phyloP scores from a whole-genome alignment of 352 stramenopile species.

The Phytophthora crassamura region DNA sequence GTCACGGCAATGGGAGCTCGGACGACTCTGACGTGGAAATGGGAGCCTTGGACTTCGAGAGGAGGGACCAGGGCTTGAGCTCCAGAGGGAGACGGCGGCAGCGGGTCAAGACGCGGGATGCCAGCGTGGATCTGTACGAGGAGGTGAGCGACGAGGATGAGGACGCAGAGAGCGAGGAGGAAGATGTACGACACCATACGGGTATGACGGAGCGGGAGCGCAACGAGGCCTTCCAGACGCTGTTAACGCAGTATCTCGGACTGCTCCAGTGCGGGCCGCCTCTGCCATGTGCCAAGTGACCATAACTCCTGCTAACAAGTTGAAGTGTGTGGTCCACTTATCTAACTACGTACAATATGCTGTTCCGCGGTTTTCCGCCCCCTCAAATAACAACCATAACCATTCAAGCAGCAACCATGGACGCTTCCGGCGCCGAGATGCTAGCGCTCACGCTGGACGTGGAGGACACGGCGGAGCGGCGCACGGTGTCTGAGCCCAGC shows the following conservation, averaged over 20 bases:
- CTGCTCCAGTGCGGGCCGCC: slow-evolving; percentile 43
- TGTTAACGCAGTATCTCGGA: slow-evolving; percentile 53
- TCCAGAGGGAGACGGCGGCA: background rate
- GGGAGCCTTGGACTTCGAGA: background rate
- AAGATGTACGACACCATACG: background rate
- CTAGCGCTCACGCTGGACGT: too few species aligned
- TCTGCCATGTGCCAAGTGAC: too few species aligned
- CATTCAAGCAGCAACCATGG: too few species aligned
- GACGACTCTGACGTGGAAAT: background rate
- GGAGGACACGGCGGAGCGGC: too few species aligned
- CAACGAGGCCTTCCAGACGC: slow-evolving; percentile 43
- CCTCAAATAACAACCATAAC: too few species aligned
- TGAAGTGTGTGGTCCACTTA: too few species aligned
- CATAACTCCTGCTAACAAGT: too few species aligned
- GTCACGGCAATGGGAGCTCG: background rate
- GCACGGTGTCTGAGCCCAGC: slow-evolving; percentile 4
- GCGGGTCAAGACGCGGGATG: slow-evolving; percentile 28
- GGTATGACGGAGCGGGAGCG: slow-evolving; percentile 24
- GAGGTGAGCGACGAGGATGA: slow-evolving; percentile 18
- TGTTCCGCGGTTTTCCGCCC: too few species aligned
- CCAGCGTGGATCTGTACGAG: background rate
- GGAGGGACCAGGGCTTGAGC: slow-evolving; percentile 4
- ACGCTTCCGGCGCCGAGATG: too few species aligned
- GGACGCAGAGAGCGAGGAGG: background rate
- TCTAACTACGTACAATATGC: too few species aligned